Evolutionary conservation across 441 rosid genomes (phyloP).

Genomic region (California macrophylla): DNA sequence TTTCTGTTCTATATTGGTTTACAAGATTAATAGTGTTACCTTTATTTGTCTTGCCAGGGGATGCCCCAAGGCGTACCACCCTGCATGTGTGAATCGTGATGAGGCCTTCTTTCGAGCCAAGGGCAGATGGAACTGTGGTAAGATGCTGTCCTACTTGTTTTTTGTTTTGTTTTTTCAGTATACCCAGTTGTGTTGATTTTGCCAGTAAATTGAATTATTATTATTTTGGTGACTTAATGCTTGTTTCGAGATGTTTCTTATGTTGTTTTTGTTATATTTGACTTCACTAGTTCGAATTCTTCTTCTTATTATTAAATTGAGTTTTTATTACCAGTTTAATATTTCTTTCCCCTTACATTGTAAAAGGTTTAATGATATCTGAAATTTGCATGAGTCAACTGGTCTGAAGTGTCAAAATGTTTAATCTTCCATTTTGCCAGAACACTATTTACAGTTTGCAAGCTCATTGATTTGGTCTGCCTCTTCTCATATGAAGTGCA

Average conservation of each 20-base stretch:
- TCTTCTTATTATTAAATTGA: too few relatives aligned
- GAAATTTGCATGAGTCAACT: too few relatives aligned
- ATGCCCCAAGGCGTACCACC: slow-evolving; percentile 99
- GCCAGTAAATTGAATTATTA: neutral
- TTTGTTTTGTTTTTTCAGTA: neutral
- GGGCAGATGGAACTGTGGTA: slow-evolving; percentile 98
- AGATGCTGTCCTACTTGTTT: neutral
- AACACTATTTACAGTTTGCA: too few relatives aligned
- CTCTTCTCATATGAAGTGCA: too few relatives aligned
- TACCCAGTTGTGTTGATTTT: neutral
- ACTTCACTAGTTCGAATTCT: too few relatives aligned
- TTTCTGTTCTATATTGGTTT: neutral
- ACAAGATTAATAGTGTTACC: slow-evolving; percentile 13
- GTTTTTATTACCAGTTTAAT: too few relatives aligned
- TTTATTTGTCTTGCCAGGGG: slow-evolving; percentile 43
- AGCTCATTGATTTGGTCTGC: too few relatives aligned
- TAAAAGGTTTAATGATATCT: too few relatives aligned
- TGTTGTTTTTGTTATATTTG: too few relatives aligned
- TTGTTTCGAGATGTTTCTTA: neutral
- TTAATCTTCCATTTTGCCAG: too few relatives aligned
- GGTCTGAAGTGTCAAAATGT: too few relatives aligned
- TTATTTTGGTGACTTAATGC: neutral
- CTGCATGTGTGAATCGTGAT: slow-evolving; percentile 85
- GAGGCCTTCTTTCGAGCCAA: slow-evolving; percentile 74
- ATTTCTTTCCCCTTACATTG: too few relatives aligned